A percentile compares a stretch with the other conserved stretches of the same genome.
Conservation (phyloP, 805 yeast species). For the Wickerhamomyces sydowiorum region DNA sequence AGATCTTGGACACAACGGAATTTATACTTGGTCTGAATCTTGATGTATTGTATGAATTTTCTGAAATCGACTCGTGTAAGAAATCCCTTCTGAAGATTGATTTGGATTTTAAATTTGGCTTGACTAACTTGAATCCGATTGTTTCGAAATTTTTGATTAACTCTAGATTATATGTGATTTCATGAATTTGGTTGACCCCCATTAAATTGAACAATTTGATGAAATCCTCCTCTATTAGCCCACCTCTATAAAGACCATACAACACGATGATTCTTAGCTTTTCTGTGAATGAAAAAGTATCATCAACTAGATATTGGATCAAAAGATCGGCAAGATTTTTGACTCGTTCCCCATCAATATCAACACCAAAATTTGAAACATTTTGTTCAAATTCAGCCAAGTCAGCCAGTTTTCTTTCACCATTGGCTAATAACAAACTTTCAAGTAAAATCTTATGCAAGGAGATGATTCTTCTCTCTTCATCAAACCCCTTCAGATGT, state of each 20-base stretch:
- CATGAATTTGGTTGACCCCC: slow-evolving; percentile 32
- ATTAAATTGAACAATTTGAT: slow-evolving; percentile 59
- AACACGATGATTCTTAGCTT: slow-evolving; percentile 69
- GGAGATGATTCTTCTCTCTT: slow-evolving; percentile 55
- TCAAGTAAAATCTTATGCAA: slow-evolving; percentile 59
- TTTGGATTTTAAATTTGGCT: slow-evolving; percentile 33
- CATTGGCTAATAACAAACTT: slow-evolving; percentile 56
- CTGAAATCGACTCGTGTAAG: slow-evolving; percentile 46
- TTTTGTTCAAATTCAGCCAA: slow-evolving; percentile 85
- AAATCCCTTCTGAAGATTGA: slow-evolving; percentile 39
- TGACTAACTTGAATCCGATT: slow-evolving; percentile 53
- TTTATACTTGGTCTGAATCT: slow-evolving; percentile 70
- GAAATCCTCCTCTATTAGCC: slow-evolving; percentile 69
- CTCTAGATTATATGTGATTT: slow-evolving; percentile 39
- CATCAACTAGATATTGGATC: slow-evolving; percentile 45
- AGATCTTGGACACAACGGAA: slow-evolving; percentile 45
- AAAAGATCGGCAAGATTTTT: slow-evolving; percentile 58
- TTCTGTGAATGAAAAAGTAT: slow-evolving; percentile 49
- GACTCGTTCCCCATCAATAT: slow-evolving; percentile 59
- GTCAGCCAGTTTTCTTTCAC: slow-evolving; percentile 54
- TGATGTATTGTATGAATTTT: slow-evolving; percentile 49
- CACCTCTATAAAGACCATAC: slow-evolving; percentile 79
- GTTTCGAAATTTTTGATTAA: slow-evolving; percentile 52
- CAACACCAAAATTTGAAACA: slow-evolving; percentile 65
- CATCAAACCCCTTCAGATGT: slow-evolving; percentile 60